Conservation (phyloP, 2,329 filamentous ascomycete species). For the Arthrobotrys entomopaga region DNA sequence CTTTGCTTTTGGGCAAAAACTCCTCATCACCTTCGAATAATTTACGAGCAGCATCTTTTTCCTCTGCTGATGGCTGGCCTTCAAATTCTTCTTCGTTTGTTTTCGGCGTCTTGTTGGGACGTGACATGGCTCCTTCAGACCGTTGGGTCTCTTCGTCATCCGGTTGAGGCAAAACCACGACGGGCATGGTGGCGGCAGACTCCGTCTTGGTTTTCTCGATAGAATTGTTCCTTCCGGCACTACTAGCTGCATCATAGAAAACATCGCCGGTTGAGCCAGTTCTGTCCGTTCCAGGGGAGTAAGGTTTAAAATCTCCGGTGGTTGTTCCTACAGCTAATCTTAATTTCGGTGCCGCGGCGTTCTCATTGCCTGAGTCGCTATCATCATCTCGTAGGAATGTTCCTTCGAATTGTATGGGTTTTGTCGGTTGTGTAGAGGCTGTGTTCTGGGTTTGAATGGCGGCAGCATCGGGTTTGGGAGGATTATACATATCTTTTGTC, state of each 20-base stretch:
- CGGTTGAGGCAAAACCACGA: slow-evolving; percentile 46
- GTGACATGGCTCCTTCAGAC: slow-evolving; percentile 16
- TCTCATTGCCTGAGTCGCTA: slow-evolving; percentile 39
- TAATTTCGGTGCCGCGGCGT: not conserved
- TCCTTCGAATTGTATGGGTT: slow-evolving; percentile 37
- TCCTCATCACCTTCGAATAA: slow-evolving; percentile 88
- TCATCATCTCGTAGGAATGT: slow-evolving; percentile 45
- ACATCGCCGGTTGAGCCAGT: slow-evolving; percentile 49
- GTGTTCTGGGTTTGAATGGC: slow-evolving; percentile 22
- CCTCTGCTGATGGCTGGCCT: slow-evolving; percentile 69
- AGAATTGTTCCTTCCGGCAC: slow-evolving; percentile 36
- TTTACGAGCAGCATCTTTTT: slow-evolving; percentile 79
- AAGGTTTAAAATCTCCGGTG: slow-evolving; percentile 22
- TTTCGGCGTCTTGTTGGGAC: slow-evolving; percentile 27
- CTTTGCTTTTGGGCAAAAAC: slow-evolving; percentile 79
- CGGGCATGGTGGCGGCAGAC: slow-evolving; percentile 25
- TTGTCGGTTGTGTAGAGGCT: slow-evolving; percentile 24
- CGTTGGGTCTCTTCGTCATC: slow-evolving; percentile 54
- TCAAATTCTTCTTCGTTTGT: slow-evolving; percentile 37
- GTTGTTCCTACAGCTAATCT: slow-evolving; percentile 6
- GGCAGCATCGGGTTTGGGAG: slow-evolving; percentile 30
- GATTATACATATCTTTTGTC: slow-evolving; percentile 52
- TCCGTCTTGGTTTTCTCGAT: slow-evolving; percentile 33
- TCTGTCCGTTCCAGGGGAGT: slow-evolving; percentile 40
- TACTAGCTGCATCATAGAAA: slow-evolving; percentile 41